Base-by-base conservation (phyloP, 2,329 filamentous ascomycete species). In the Cladosporium sp. region DNA sequence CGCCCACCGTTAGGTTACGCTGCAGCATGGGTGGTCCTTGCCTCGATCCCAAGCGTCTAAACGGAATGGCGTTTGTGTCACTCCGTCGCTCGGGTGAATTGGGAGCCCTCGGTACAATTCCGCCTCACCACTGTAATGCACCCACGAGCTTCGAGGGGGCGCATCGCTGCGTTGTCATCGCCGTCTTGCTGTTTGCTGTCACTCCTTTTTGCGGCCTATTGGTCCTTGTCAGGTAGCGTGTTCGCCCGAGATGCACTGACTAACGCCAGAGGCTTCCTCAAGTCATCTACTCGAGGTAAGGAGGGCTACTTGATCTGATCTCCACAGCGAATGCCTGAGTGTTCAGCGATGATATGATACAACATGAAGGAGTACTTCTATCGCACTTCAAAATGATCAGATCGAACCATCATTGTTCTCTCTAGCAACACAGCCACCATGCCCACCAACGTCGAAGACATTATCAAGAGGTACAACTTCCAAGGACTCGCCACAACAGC, bases 31-130 rank as follows among this genome's bases (percentile, higher is more conserved):
- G 44, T 42, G 46, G 40, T 43, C 48, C 48, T 16, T 13, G 40
- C 18, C 19, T 16, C 32, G 10, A 18, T 16, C n/a, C 32, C 42
- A 14, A 14, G 32, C 48, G 28, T 50, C 48, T 40, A 43, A 32
- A 43, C 48, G 32, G 48, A 32, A 13, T 40, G 28, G 40, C 43
- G 48, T 40, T 43, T 43, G 38, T 50, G 40, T 40, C 19, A 50
- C 40, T 50, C 48, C 48, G 34, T 18, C 32, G 48, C 32, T 40
- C 37, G 40, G 48, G 48, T 43, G 43, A 43, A 43, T 50, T 43
- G 48, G 37, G 33, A 40, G 40, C 48, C 22, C 35, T 32, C 40
- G 18, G 37, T 32, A 43, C 48, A 40, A 31, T 32, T 32, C 31
- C 34, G 32, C 19, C 31, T 22, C 19, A 22, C 22, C 32, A 28